A percentile compares a stretch with the other conserved stretches of the same genome.
Evolutionary conservation across 345 rosid species (phyloP).

Genomic region (Melaleuca quinquenervia): DNA sequence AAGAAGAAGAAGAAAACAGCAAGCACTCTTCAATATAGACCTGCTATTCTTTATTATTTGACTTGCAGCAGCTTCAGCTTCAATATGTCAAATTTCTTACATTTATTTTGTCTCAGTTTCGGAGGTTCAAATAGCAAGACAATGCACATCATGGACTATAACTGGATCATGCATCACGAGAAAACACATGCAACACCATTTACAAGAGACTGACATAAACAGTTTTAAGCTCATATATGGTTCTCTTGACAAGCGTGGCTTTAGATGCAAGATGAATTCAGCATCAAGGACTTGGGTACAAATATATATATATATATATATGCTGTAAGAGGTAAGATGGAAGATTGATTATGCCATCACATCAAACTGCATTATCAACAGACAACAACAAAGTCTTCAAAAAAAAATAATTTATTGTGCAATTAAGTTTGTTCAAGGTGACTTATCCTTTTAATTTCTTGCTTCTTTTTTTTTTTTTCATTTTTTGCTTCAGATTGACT

Average conservation of each 20-base stretch:
- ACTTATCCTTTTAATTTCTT: background rate
- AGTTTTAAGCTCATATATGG: background rate
- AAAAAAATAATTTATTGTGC: background rate
- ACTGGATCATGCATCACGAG: background rate
- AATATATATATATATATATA: background rate
- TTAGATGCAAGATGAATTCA: background rate
- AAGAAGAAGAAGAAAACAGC: background rate
- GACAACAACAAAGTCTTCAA: background rate
- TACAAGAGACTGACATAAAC: background rate
- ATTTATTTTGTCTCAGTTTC: background rate
- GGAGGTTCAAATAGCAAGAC: background rate
- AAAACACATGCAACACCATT: background rate
- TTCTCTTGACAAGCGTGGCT: background rate
- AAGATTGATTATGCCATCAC: background rate
- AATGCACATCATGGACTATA: background rate
- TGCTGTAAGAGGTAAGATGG: background rate
- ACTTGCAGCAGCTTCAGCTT: background rate
- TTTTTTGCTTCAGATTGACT: background rate
- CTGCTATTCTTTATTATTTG: background rate
- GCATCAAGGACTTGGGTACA: background rate
- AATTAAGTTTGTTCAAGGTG: background rate
- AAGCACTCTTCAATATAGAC: background rate
- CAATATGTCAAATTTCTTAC: constrained; percentile 38
- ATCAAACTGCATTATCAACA: background rate
- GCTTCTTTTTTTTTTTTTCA: background rate